These are phyloP conservation scores for Aspergillus cavernicola DNA, from an alignment of 495 filamentous ascomycete species.

Conservation along the genomic window DNA sequence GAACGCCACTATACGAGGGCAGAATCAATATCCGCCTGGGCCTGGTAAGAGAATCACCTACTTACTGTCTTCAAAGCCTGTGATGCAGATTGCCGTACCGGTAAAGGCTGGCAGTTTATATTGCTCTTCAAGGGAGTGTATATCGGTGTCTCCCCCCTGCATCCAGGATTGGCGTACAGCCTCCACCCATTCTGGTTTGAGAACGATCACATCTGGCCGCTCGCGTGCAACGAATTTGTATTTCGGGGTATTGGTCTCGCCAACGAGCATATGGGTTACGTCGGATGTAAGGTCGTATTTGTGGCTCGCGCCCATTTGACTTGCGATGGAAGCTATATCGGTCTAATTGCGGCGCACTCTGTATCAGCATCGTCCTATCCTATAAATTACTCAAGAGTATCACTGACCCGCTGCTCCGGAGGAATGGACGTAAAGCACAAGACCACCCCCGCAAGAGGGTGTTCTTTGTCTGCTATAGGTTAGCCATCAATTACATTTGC, in stretches of 20 bases:
- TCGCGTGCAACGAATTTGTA: slow-evolving; percentile 93
- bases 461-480: slow-evolving; percentile 42
- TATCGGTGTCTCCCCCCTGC: slow-evolving; percentile 72
- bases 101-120: slow-evolving; percentile 59
- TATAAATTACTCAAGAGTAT: no score
- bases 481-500: background rate
- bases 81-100: slow-evolving; percentile 75
- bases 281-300: slow-evolving; percentile 91
- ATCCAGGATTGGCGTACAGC: slow-evolving; percentile 81
- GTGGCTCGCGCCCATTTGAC: slow-evolving; percentile 82
- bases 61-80: slow-evolving; percentile 84
- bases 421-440: slow-evolving; percentile 89
- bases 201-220: slow-evolving; percentile 75
- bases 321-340: slow-evolving; percentile 61
- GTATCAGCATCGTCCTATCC: slow-evolving; percentile 19
- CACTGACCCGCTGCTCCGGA: slow-evolving; percentile 71
- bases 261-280: slow-evolving; percentile 91
- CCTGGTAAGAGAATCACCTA: slow-evolving; percentile 6
- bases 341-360: slow-evolving; percentile 56
- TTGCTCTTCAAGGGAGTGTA: slow-evolving; percentile 58
- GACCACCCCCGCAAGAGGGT: slow-evolving; percentile 74
- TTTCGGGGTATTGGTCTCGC: slow-evolving; percentile 80
- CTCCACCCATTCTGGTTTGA: slow-evolving; percentile 77
- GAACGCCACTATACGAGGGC: slow-evolving; percentile 49
- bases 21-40: slow-evolving; percentile 4